phyloP scores from a whole-genome alignment of 345 rosid genomes.

The Euphorbia peplus region DNA sequence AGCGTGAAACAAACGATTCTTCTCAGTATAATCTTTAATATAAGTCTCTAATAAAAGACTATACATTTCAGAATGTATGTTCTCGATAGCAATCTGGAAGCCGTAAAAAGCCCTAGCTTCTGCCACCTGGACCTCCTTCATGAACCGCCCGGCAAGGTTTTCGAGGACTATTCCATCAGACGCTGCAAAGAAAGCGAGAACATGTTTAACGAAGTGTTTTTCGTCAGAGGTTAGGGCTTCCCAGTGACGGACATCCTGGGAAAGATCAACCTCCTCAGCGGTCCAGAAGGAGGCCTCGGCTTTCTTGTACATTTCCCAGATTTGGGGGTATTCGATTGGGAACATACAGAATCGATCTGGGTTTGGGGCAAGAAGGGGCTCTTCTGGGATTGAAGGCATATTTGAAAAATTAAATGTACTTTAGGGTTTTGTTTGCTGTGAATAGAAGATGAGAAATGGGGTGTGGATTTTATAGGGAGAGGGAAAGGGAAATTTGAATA shows the following conservation, averaged over 20 bases:
- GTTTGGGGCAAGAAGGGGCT: conserved; percentile 73
- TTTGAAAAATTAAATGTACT: conserved; percentile 1
- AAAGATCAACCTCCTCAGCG: conserved; percentile 94
- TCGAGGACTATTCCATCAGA: conserved; percentile 90
- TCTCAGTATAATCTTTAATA: conserved; percentile 67
- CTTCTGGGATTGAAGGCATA: conserved; percentile 83
- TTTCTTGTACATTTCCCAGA: conserved; percentile 99
- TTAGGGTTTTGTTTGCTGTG: background rate
- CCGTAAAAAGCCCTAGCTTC: conserved; percentile 99
- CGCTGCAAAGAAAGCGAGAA: conserved; percentile 95
- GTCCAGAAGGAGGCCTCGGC: conserved; percentile 99
- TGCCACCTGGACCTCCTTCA: conserved; percentile 87
- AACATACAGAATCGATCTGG: conserved; percentile 93
- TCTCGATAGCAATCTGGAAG: conserved; percentile 93
- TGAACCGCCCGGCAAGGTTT: conserved; percentile 81
- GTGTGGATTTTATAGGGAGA: conserved; percentile 15
- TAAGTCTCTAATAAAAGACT: conserved; percentile 87
- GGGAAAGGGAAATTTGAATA: conserved; percentile 5
- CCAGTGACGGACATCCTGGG: conserved; percentile 77
- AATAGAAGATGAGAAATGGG: background rate
- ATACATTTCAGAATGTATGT: conserved; percentile 96
- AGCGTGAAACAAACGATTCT: conserved; percentile 58
- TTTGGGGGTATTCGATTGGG: conserved; percentile 79
- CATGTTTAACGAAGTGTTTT: conserved; percentile 80
- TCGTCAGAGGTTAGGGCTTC: conserved; percentile 63